Conservation (phyloP, 805 yeast species). For the Kodamaea laetipori region DNA sequence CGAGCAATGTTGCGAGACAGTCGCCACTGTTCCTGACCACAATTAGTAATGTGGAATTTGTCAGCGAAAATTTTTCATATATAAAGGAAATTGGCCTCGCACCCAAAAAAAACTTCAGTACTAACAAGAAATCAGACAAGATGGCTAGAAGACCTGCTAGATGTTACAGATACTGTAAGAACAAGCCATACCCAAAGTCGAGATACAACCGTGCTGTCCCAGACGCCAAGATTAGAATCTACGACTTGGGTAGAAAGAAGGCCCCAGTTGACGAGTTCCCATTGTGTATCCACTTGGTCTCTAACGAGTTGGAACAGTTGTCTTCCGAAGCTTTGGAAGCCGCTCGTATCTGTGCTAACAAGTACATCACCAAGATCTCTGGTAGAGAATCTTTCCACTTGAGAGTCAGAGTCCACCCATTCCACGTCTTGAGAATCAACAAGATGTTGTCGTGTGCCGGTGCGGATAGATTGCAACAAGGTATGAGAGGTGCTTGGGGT, state of each 20-base stretch:
- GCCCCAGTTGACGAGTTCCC: slow-evolving; percentile 99
- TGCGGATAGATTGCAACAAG: slow-evolving; percentile 99
- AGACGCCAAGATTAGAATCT: slow-evolving; percentile 98
- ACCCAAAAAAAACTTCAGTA: slow-evolving; percentile 13
- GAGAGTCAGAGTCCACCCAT: slow-evolving; percentile 99
- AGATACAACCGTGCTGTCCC: slow-evolving; percentile 99
- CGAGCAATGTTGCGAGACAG: too few relatives aligned
- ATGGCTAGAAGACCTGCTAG: slow-evolving; percentile 99
- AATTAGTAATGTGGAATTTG: slow-evolving; percentile 11
- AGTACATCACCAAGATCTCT: slow-evolving; percentile 94
- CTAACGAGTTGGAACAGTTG: slow-evolving; percentile 98
- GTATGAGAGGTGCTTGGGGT: slow-evolving; percentile 99
- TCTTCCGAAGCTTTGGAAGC: slow-evolving; percentile 99
- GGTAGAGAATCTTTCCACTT: slow-evolving; percentile 99
- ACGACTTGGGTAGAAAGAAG: slow-evolving; percentile 99
- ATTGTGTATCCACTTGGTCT: slow-evolving; percentile 97
- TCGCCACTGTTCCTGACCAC: neutral
- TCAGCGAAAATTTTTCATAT: slow-evolving; percentile 13
- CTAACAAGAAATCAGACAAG: slow-evolving; percentile 49
- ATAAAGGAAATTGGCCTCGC: slow-evolving; percentile 5
- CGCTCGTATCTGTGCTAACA: slow-evolving; percentile 99
- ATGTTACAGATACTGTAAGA: slow-evolving; percentile 99
- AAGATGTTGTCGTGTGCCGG: slow-evolving; percentile 99
- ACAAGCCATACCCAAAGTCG: slow-evolving; percentile 99
- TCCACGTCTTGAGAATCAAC: slow-evolving; percentile 99